Conservation (phyloP, 164 flowering plant species). For the Chloranthus sessilifolius region DNA sequence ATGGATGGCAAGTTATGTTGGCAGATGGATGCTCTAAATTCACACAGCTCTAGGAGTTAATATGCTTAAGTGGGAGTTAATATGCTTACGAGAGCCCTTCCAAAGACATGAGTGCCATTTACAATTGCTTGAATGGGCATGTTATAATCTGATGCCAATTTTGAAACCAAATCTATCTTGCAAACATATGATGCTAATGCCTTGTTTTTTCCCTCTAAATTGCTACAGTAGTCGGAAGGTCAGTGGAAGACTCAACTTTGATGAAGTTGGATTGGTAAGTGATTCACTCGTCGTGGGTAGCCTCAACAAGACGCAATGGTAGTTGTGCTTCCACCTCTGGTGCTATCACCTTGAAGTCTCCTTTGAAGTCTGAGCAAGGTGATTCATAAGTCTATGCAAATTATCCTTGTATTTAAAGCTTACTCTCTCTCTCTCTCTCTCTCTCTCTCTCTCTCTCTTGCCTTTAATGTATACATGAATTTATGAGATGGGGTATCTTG, state of each 20-base stretch:
- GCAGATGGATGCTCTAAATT: slow-evolving; percentile 92
- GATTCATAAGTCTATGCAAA: slow-evolving; percentile 38
- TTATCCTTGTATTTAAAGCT: too few species aligned
- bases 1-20: too few species aligned
- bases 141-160: too few species aligned
- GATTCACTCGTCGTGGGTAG: slow-evolving; percentile 86
- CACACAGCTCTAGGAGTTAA: slow-evolving; percentile 86
- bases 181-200: slow-evolving; percentile 3
- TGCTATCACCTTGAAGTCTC: slow-evolving; percentile 11
- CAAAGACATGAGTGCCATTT: slow-evolving; percentile 83
- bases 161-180: too few species aligned
- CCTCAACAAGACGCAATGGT: slow-evolving; percentile 67
- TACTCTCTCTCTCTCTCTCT: too few species aligned
- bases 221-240: slow-evolving; percentile 39
- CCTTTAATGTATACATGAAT: too few species aligned
- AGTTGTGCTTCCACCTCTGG: slow-evolving; percentile 41
- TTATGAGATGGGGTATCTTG: too few species aligned
- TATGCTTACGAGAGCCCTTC: slow-evolving; percentile 99
- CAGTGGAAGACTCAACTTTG: slow-evolving; percentile 65
- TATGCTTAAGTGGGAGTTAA: slow-evolving; percentile 99
- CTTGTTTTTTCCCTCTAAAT: too few species aligned
- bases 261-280: slow-evolving; percentile 75
- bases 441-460: too few species aligned
- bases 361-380: slow-evolving; percentile 52
- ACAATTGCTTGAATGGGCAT: slow-evolving; percentile 84